phyloP scores from a whole-genome alignment of 257 asterid genomes.

The Salvia hispanica region DNA sequence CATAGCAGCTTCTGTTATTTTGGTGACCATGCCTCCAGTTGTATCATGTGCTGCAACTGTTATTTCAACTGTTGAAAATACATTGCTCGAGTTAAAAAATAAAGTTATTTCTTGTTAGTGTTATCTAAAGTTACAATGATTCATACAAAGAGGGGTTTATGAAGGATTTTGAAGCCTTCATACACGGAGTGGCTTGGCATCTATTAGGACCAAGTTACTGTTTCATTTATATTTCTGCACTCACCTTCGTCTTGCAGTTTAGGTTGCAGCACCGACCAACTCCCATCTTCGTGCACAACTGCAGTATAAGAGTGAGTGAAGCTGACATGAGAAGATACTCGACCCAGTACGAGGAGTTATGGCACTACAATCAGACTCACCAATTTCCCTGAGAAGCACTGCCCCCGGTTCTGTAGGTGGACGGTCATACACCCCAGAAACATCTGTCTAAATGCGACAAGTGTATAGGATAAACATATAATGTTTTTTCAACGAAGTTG shows the following conservation, averaged over 20 bases:
- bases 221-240: slow-evolving; percentile 23
- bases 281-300: slow-evolving; percentile 90
- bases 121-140: neutral
- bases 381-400: slow-evolving; percentile 77
- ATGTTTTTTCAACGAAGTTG: no score
- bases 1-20: slow-evolving; percentile 92
- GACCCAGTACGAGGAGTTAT: slow-evolving; percentile 2
- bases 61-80: slow-evolving; percentile 55
- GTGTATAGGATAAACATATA: slow-evolving; percentile 48
- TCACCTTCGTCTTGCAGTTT: slow-evolving; percentile 56
- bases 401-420: slow-evolving; percentile 89
- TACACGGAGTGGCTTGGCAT: no score
- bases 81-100: neutral
- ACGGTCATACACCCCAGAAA: slow-evolving; percentile 82
- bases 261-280: slow-evolving; percentile 85
- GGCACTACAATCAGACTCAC: slow-evolving; percentile 42
- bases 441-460: slow-evolving; percentile 68
- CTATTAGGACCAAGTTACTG: neutral
- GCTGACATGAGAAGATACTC: neutral
- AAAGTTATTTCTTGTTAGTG: slow-evolving; percentile 1
- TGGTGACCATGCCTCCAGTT: slow-evolving; percentile 95
- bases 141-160: neutral
- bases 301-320: slow-evolving; percentile 23
- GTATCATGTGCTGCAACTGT: slow-evolving; percentile 93
- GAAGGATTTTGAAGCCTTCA: no score